phyloP scores from a whole-genome alignment of 495 filamentous ascomycete species.

The Aspergillus sparsus region DNA sequence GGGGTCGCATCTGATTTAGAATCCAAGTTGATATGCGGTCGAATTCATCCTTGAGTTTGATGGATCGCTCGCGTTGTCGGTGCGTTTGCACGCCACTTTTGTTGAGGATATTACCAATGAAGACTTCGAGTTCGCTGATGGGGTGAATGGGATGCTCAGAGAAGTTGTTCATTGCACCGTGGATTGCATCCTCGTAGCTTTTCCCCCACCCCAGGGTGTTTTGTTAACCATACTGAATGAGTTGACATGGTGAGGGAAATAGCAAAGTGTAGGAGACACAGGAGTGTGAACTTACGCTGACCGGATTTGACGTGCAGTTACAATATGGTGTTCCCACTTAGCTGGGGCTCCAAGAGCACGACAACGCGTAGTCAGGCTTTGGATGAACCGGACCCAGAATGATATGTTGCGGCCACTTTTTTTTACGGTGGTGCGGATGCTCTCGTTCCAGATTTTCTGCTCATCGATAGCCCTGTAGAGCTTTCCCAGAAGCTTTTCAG shows the following conservation, averaged over 20 bases:
- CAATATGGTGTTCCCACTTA: conserved; percentile 46
- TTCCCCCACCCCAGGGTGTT: too few relatives aligned
- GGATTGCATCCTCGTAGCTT: conserved; percentile 62
- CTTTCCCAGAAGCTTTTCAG: conserved; percentile 67
- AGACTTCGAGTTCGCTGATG: conserved; percentile 74
- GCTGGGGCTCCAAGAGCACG: conserved; percentile 38
- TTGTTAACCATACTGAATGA: conserved; percentile 34
- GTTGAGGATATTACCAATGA: conserved; percentile 71
- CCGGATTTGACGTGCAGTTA: conserved; percentile 51
- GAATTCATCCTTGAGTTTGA: conserved; percentile 59
- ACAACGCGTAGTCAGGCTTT: conserved; percentile 48
- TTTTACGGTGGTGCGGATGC: conserved; percentile 11
- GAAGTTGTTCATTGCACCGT: conserved; percentile 56
- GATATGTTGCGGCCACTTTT: not conserved
- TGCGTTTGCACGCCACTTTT: conserved; percentile 57
- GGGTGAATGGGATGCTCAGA: conserved; percentile 57
- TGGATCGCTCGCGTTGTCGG: conserved; percentile 63
- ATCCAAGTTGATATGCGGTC: conserved; percentile 50
- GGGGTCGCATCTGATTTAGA: conserved; percentile 40
- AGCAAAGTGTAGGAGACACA: not conserved
- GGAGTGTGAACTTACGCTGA: conserved; percentile 46
- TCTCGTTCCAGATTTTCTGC: conserved; percentile 59
- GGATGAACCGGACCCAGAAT: conserved; percentile 27
- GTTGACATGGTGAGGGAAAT: not conserved
- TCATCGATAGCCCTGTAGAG: conserved; percentile 79